A percentile compares a stretch with the other conserved stretches of the same genome.
Evolutionary conservation across 768 basidiomycete species (phyloP).

Genomic region (Leccinum sublutescens): DNA sequence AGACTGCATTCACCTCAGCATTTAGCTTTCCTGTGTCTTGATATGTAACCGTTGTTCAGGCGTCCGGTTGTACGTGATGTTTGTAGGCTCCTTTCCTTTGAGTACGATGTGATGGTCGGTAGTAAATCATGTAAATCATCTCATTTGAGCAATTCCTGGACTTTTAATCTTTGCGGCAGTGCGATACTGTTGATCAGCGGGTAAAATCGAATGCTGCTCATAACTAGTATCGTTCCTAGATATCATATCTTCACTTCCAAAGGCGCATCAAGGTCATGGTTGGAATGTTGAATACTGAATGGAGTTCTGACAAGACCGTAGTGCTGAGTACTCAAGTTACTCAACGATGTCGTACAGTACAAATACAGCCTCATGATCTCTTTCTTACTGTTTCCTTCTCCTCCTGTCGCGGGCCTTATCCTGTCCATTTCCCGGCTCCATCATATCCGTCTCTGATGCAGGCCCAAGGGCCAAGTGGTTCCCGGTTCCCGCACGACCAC

Average conservation of each 20-base stretch:
- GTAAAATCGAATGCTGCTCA: too few species aligned
- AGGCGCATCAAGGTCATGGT: too few species aligned
- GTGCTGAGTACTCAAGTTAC: too few species aligned
- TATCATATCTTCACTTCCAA: too few species aligned
- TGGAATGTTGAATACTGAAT: too few species aligned
- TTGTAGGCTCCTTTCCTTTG: neutral
- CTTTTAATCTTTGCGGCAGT: too few species aligned
- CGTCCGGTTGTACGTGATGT: neutral
- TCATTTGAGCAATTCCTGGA: neutral
- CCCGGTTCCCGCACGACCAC: conserved; percentile 22
- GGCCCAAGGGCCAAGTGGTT: conserved; percentile 38
- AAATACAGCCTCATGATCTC: too few species aligned
- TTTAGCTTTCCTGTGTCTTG: neutral
- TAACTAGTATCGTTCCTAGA: too few species aligned
- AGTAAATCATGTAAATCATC: neutral
- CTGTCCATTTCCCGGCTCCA: conserved; percentile 1
- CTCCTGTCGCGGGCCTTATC: neutral
- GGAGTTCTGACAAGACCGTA: too few species aligned
- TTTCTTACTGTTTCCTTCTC: too few species aligned
- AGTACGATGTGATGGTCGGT: neutral
- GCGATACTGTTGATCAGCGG: too few species aligned
- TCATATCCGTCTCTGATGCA: conserved; percentile 2
- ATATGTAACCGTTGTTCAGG: neutral
- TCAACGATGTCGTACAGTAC: too few species aligned
- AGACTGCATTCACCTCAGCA: neutral